These are phyloP conservation scores for Nicotiana attenuata DNA, from an alignment of 257 asterid species.

Conservation along the genomic window DNA sequence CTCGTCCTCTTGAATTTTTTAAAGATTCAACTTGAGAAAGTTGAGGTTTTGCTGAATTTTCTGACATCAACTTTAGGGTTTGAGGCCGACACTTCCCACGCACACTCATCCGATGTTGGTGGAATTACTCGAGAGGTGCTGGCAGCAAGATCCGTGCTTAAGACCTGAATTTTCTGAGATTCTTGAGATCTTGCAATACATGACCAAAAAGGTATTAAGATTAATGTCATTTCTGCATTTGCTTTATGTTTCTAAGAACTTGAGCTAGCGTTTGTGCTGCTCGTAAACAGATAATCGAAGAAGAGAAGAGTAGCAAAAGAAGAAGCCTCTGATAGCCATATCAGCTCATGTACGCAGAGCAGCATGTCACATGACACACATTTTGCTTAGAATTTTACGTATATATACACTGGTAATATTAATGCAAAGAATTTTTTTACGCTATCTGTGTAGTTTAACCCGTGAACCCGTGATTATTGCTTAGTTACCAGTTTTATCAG, in stretches of 20 bases:
- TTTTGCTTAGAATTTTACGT: not conserved
- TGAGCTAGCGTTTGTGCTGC: not conserved
- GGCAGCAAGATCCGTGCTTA: slow-evolving; percentile 68
- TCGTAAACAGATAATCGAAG: slow-evolving; percentile 34
- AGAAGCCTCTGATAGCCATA: slow-evolving; percentile 40
- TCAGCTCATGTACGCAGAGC: slow-evolving; percentile 14
- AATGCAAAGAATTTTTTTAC: not conserved
- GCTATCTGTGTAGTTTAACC: not conserved
- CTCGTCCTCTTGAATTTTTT: not conserved
- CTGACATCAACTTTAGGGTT: slow-evolving; percentile 37
- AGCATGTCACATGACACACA: not conserved
- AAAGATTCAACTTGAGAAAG: not conserved
- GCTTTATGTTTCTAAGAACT: not conserved
- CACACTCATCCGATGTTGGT: slow-evolving; percentile 54
- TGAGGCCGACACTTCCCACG: slow-evolving; percentile 59
- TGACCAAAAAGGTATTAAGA: slow-evolving; percentile 43
- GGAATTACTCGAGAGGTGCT: slow-evolving; percentile 63
- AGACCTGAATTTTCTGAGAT: slow-evolving; percentile 87
- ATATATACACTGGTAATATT: not conserved
- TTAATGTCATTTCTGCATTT: not conserved
- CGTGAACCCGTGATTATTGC: not conserved
- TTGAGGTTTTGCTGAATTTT: not conserved
- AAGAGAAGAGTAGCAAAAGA: slow-evolving; percentile 46
- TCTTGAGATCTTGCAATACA: slow-evolving; percentile 40
- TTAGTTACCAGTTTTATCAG: not conserved